Evolutionary conservation across 129 eudicot genomes (phyloP), one percentile per base, ranked within the genome.

Genomic region (Saposhnikovia divaricata): DNA sequence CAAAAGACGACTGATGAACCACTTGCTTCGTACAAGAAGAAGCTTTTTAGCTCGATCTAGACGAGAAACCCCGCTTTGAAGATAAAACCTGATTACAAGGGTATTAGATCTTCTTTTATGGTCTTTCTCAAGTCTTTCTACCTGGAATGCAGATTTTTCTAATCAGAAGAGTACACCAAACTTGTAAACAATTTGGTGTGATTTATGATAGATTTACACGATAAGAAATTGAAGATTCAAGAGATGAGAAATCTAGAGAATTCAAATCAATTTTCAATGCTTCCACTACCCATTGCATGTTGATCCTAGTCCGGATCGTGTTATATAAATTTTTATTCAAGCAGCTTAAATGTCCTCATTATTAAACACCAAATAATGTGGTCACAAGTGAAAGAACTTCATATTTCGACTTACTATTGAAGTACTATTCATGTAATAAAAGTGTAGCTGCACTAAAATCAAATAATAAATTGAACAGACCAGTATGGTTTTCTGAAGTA

Each of bases 61-160:
- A 27, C 98, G 95, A 70, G 97, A 80, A 88, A 78, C 81, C 77
- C 98, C 98, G 81, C 82, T 87, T 75, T 89, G 96, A 80, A 96
- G 91, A 87, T 92, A 92, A 59, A 92, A 83, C 85, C 90, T 92
- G 79, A 96, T 88, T 72, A 89, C 85, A 84, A 89, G 83, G 75
- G 88, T 84, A 85, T 78, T 90, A 68, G 83, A 89, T 81, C 87
- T 96, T 83, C 89, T 88, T 78, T 86, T 92, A 74, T 85, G 50
- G 78, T 96, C 98, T 85, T 84, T 92, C 79, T 92, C 98, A 57
- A 94, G 95, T 84, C 91, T 87, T 84, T 96, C 99, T 76, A 95
- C 92, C 98, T 93, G 84, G 28, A 55, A 83, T 63, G 16, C 53
- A 73, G 73, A 76, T 73, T 46, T 16, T 38, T 57, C 63, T 73